A percentile compares a stretch with the other conserved stretches of the same genome.
These are phyloP conservation scores for Didymella arachidicola DNA, from an alignment of 2,329 filamentous ascomycete genomes.

Conservation along the genomic window DNA sequence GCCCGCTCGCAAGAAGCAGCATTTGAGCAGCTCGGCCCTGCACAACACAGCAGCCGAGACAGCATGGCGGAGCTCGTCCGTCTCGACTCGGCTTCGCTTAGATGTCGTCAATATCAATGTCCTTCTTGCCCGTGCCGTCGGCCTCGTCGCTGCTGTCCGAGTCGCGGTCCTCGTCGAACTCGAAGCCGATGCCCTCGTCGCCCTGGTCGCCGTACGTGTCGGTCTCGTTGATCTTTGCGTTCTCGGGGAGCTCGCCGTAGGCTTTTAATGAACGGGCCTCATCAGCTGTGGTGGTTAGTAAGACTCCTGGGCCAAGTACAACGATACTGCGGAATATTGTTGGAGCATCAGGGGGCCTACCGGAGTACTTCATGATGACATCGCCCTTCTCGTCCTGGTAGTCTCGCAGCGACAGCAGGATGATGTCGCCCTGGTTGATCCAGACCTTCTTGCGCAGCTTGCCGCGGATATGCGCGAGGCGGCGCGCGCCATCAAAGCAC, in stretches of 20 bases:
- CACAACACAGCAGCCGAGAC: slow-evolving; percentile 37
- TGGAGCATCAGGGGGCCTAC: slow-evolving; percentile 21
- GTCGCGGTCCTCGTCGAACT: slow-evolving; percentile 92
- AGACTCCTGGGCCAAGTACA: too few relatives aligned
- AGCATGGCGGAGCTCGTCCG: slow-evolving; percentile 48
- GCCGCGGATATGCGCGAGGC: slow-evolving; percentile 85
- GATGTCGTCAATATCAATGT: slow-evolving; percentile 96
- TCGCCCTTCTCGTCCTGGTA: slow-evolving; percentile 95
- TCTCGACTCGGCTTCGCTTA: slow-evolving; percentile 51
- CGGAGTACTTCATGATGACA: slow-evolving; percentile 87
- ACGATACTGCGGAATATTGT: too few relatives aligned
- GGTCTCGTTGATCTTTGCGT: slow-evolving; percentile 99
- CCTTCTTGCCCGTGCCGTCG: slow-evolving; percentile 72
- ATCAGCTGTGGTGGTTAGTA: slow-evolving; percentile 68
- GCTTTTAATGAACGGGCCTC: slow-evolving; percentile 95
- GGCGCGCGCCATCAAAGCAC: slow-evolving; percentile 93
- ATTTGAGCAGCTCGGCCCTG: slow-evolving; percentile 48
- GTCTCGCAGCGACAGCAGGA: slow-evolving; percentile 74
- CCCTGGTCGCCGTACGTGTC: slow-evolving; percentile 92
- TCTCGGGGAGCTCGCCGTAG: slow-evolving; percentile 96
- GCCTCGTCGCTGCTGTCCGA: slow-evolving; percentile 60
- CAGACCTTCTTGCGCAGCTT: slow-evolving; percentile 95
- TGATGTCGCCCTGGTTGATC: slow-evolving; percentile 96
- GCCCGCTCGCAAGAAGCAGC: slow-evolving; percentile 51
- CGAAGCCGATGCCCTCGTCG: slow-evolving; percentile 93